Percentiles rank a stretch among this genome's conserved stretches.
These are phyloP conservation scores for Starmera dryadoides DNA, from an alignment of 805 yeast genomes.

Conservation along the genomic window DNA sequence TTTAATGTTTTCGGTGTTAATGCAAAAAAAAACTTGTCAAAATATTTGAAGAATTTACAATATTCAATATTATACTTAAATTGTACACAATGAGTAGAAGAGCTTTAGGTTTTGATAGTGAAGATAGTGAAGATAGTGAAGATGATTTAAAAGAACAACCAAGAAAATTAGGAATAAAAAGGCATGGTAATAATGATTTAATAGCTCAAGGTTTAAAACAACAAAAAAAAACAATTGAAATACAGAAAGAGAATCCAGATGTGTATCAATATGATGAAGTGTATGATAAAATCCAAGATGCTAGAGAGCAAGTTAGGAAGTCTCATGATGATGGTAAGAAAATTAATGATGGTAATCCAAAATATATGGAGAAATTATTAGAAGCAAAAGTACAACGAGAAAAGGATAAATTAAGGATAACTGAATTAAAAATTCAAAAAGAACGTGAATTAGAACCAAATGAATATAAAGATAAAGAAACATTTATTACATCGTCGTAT, in stretches of 20 bases:
- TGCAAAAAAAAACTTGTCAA: too few relatives aligned
- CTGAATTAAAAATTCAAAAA: conserved; percentile 28
- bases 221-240: conserved; percentile 1
- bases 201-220: conserved; percentile 3
- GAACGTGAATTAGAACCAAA: conserved; percentile 34
- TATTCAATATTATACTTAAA: too few relatives aligned
- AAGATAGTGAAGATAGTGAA: neutral
- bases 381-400: conserved; percentile 39
- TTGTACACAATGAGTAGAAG: conserved; percentile 8
- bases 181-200: neutral
- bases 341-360: conserved; percentile 11
- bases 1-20: too few relatives aligned
- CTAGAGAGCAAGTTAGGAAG: conserved; percentile 7
- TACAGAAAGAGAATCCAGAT: conserved; percentile 7
- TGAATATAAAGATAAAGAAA: conserved; percentile 29
- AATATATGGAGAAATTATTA: conserved; percentile 34
- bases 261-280: conserved; percentile 39
- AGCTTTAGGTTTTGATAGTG: conserved; percentile 8
- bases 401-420: conserved; percentile 33
- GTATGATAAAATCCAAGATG: conserved; percentile 33
- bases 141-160: conserved; percentile 2
- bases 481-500: conserved; percentile 43
- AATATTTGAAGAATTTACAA: too few relatives aligned
- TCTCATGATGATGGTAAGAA: neutral
- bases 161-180: neutral